These are phyloP conservation scores for Carallia brachiata DNA, from an alignment of 345 rosid species.

Conservation along the genomic window DNA sequence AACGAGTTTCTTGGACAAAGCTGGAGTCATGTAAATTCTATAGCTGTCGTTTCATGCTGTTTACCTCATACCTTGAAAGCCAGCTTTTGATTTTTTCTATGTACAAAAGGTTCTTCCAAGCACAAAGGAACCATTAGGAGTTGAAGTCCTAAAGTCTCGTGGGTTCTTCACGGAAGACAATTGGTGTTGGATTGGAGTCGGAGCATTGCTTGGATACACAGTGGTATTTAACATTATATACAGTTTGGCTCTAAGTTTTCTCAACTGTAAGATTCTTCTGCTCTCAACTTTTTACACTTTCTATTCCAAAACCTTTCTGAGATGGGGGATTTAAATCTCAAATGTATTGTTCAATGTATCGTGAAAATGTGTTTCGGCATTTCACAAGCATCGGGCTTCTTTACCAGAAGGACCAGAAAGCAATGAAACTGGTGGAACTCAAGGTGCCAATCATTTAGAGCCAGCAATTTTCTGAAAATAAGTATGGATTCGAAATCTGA, in stretches of 20 bases:
- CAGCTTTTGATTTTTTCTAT: not conserved
- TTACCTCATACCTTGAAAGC: not conserved
- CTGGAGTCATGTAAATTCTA: constrained; percentile 37
- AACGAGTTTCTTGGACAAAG: constrained; percentile 69
- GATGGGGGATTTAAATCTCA: not conserved
- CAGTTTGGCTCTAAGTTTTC: constrained; percentile 40
- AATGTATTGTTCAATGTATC: too few relatives aligned
- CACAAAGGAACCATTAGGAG: constrained; percentile 35
- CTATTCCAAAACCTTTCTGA: not conserved
- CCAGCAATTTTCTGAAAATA: too few relatives aligned
- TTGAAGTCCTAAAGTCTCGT: constrained; percentile 36
- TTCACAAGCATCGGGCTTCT: constrained; percentile 45
- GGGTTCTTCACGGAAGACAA: constrained; percentile 41
- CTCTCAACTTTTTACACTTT: not conserved
- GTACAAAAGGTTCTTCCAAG: constrained; percentile 16
- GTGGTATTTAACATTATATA: constrained; percentile 38
- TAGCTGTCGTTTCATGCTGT: not conserved
- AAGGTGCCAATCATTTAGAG: not conserved
- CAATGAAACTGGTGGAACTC: not conserved
- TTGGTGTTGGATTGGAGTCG: constrained; percentile 61
- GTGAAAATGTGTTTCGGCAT: constrained; percentile 36
- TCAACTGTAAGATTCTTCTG: constrained; percentile 42
- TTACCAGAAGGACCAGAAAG: constrained; percentile 20
- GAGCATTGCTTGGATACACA: constrained; percentile 37
- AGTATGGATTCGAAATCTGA: too few relatives aligned